Base-by-base conservation (phyloP, 2,329 filamentous ascomycete genomes). In the Berkeleyomyces basicola region DNA sequence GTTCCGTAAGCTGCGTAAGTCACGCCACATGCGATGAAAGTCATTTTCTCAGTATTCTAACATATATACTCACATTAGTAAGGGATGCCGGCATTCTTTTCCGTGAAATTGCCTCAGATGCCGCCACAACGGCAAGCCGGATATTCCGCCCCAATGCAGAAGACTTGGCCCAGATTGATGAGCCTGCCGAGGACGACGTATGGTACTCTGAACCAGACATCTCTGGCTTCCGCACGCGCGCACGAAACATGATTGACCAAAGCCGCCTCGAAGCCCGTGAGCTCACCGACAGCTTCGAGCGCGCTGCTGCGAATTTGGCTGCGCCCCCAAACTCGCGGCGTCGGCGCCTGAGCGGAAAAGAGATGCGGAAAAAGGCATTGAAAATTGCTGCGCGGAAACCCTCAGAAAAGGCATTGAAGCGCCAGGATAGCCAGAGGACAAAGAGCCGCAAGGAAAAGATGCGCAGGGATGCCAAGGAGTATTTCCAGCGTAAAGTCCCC, bases 41-140 rank as follows among this genome's bases (percentile, higher is more conserved):
- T 9, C 14, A 16, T 23, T 3, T 57, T 43, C 61, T 23, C 23
- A 23, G 23, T 23, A 69, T 42, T 10, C 61, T 63, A 53, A 63
- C 46, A 51, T 59, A n/a, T 49, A 55, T 31, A 9, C 65, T 59
- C 44, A 7, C 16, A 36, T 42, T 11, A 80, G 78, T 96, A 67
- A 87, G 81, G 66, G 93, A 99, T 77, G 86, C 87, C 10, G 82
- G 82, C 36, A 78, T 92, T 43, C 80, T 99, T 7, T 73, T 95
- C 47, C 88, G 91, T 43, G 92, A 97, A 70, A 93, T 99, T 70
- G 90, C 88, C 64, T 89, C 90, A 61, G 93, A 99, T 74, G 89
- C 88, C 36, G 91, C 93, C 9, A 80, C 81, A 66, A 92, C 88
- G 70, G 86, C 87, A 5, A 90, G 91, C 63, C 78, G 78, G 69